Base-by-base conservation (phyloP, 2,329 filamentous ascomycete species). In the Ambrosiella beaveri region DNA sequence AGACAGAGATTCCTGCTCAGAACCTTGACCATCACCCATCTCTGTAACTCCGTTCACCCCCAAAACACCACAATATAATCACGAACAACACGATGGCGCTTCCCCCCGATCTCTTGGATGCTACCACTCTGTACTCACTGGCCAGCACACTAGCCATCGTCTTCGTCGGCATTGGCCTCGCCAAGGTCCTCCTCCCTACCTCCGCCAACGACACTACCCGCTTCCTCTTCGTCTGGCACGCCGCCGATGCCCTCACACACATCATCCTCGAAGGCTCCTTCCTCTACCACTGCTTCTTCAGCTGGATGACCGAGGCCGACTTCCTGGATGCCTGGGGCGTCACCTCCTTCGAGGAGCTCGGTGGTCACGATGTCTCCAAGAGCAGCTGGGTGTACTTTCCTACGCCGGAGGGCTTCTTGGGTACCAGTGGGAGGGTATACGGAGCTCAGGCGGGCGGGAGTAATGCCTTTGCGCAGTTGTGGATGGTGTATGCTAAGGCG, bases 221-320 rank as follows among this genome's bases (percentile, higher is more conserved):
- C 62, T 73, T 86, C 67, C 82, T 96, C 63, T 95, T 95, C 76
- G 79, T 94, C 71, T 96, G 91, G 91, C 90, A 96, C 73, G 78
- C 87, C 41, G 94, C 95, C 72, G 90, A 96, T 69, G 88, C 88
- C 38, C 78, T 96, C 49, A 91, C 90, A 66, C 93, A 98, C 73
- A 81, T 94, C 70, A 75, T 88, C 68, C 85, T 97, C 68, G 91
- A 97, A 73, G 90, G 88, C 57, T 85, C 82, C 65, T 97, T 88
- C 71, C 81, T 96, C 27, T 96, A 89, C 76, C 88, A 95, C 72
- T 95, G 88, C 74, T 94, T 97, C 77, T 91, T 89, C 76, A 74
- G 72, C 8, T 75, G 70, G 67, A 65, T 74, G 7, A 68, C 71
- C 3, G 57, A 56, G 17, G 57, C 53, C 9, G 57, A 61, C 44